These are phyloP conservation scores for Tagetes patula DNA, from an alignment of 129 eudicot genomes.

Conservation along the genomic window DNA sequence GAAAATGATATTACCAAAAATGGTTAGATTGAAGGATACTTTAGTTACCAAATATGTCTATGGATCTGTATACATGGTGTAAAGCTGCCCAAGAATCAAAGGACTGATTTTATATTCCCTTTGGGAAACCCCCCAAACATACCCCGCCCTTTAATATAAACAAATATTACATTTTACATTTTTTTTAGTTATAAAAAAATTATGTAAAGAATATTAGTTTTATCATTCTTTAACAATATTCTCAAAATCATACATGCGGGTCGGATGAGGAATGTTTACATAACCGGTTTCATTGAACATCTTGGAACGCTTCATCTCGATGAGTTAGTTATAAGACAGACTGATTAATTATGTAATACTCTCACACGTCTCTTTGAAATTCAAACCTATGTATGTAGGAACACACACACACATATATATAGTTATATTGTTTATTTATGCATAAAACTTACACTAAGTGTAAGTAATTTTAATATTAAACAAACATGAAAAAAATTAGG, in stretches of 20 bases:
- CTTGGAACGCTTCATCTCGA: neutral
- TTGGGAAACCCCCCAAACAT: neutral
- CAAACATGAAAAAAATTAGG: too few relatives aligned
- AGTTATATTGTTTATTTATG: too few relatives aligned
- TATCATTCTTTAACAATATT: neutral
- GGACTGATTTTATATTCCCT: constrained; percentile 30
- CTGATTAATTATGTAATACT: too few relatives aligned
- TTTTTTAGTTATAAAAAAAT: too few relatives aligned
- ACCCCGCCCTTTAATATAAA: neutral
- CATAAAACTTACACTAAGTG: too few relatives aligned
- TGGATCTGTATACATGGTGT: constrained; percentile 24
- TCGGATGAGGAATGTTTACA: neutral
- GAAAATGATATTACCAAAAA: constrained; percentile 33
- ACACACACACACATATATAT: too few relatives aligned
- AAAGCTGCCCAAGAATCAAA: constrained; percentile 40
- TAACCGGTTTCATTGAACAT: neutral
- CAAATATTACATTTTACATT: neutral
- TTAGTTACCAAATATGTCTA: constrained; percentile 35
- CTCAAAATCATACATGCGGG: too few relatives aligned
- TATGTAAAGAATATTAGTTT: neutral
- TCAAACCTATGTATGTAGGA: too few relatives aligned
- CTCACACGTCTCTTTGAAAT: too few relatives aligned
- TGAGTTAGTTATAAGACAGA: neutral
- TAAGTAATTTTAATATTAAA: too few relatives aligned
- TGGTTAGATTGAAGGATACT: constrained; percentile 15